Evolutionary conservation across 2,329 filamentous ascomycete species (phyloP), one percentile per base, ranked within the genome.

Genomic region (Xylariaceae sp.): DNA sequence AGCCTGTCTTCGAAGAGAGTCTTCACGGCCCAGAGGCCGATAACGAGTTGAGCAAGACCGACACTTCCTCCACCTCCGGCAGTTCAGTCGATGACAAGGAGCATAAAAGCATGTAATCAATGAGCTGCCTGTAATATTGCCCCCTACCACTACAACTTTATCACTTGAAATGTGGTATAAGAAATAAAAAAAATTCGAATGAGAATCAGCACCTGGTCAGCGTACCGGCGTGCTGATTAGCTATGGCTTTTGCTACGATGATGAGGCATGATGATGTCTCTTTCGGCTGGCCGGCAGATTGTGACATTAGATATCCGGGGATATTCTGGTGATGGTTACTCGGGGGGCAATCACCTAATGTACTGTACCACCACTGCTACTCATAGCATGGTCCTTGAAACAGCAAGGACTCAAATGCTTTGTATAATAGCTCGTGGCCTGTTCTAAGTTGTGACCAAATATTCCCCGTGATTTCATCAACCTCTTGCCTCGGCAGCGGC

Each of bases 1-100:
- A 97, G 59, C 90, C 89, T 31, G 87, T 95, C 59, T 95, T 95
- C 54, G 89, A 97, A 64, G 90, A 96, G 67, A 78, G 79, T 41
- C 49, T 93, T 44, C 88, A 94, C 59, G 89, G 87, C 22, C 76
- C 83, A 6, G 30, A 17, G 13, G 57, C 67, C 38, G 69, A 71
- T 19, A 78, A 79, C 38, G 71, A 79, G 38, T 67, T 76, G 45
- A 70, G 65, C 57, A 77, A 78, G 69, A 74, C 69, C 26, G 75
- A 79, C 57, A 71, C 69, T 44, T 80, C 79, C 48, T 81, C 80
- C 63, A 80, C 72, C 56, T 70, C 66, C 52, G 75, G 74, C 56
- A 85, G 78, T 59, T 67, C 78, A 51, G 73, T 77, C 39, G 73
- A 78, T 50, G 75, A 78, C 43, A 64, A 67, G 53, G 43, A 61